Percentiles rank a stretch among this genome's conserved stretches.
These are phyloP conservation scores for Nemophila menziesii DNA, from an alignment of 257 asterid genomes.

Conservation along the genomic window DNA sequence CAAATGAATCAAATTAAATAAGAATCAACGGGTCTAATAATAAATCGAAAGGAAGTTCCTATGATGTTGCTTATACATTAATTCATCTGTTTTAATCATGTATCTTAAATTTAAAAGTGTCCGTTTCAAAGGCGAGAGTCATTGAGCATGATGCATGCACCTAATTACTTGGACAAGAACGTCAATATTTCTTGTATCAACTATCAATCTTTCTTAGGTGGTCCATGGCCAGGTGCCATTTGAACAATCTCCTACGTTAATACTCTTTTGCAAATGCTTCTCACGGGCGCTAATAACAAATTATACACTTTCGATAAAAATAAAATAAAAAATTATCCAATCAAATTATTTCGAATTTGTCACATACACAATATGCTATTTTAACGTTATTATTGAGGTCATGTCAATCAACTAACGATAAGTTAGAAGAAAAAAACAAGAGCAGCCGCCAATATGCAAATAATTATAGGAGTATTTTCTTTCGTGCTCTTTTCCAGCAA, in stretches of 20 bases:
- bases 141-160: background rate
- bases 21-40: too few species aligned
- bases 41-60: too few species aligned
- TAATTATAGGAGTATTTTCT: background rate
- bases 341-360: too few species aligned
- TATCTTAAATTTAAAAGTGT: background rate
- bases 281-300: background rate
- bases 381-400: too few species aligned
- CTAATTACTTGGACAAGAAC: background rate
- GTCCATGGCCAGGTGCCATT: background rate
- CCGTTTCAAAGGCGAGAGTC: background rate
- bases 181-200: background rate
- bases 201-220: background rate
- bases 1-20: too few species aligned
- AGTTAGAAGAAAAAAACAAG: too few species aligned
- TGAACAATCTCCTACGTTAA: background rate
- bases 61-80: too few species aligned
- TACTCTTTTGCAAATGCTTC: background rate
- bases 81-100: background rate
- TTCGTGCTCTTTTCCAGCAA: background rate
- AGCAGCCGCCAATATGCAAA: background rate
- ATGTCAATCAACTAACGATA: too few species aligned
- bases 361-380: too few species aligned
- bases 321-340: too few species aligned
- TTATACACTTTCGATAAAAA: too few species aligned